These are phyloP conservation scores for Aspergillus pseudotamarii DNA, from an alignment of 2,329 filamentous ascomycete genomes.

Conservation along the genomic window DNA sequence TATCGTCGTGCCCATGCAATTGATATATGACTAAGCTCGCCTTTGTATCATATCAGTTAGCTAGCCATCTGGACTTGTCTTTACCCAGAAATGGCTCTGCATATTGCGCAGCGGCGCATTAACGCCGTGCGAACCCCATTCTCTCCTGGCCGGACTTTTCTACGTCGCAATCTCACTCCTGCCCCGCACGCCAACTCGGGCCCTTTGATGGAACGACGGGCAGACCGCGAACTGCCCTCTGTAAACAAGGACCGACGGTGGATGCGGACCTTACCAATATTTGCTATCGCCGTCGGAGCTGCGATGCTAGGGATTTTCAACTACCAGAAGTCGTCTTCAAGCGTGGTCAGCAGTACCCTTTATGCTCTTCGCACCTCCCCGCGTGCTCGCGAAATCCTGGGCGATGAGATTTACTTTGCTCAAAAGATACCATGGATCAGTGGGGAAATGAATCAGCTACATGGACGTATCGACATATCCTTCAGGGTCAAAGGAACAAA, in stretches of 20 bases:
- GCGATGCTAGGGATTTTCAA: conserved; percentile 93
- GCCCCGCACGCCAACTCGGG: conserved; percentile 54
- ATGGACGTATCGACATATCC: conserved; percentile 82
- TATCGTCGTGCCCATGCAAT: background rate
- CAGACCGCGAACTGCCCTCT: conserved; percentile 56
- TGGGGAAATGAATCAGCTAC: conserved; percentile 89
- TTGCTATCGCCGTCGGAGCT: conserved; percentile 69
- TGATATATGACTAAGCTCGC: background rate
- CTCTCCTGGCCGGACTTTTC: conserved; percentile 13
- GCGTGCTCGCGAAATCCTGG: conserved; percentile 73
- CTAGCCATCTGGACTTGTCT: background rate
- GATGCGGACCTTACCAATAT: conserved; percentile 77
- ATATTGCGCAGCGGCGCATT: conserved; percentile 21
- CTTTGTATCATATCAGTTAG: background rate
- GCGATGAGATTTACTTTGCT: conserved; percentile 83
- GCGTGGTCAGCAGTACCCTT: conserved; percentile 81
- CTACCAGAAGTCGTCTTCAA: conserved; percentile 93
- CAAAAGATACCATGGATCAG: conserved; percentile 80
- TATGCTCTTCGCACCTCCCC: conserved; percentile 86
- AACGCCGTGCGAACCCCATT: conserved; percentile 20
- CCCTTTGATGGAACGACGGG: conserved; percentile 55
- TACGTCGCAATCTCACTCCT: conserved; percentile 51
- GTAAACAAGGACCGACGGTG: conserved; percentile 59
- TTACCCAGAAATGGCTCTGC: conserved; percentile 19
- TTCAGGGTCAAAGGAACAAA: conserved; percentile 85